Evolutionary conservation across 2,329 filamentous ascomycete species (phyloP).

Genomic region (Coniochaeta sp.): DNA sequence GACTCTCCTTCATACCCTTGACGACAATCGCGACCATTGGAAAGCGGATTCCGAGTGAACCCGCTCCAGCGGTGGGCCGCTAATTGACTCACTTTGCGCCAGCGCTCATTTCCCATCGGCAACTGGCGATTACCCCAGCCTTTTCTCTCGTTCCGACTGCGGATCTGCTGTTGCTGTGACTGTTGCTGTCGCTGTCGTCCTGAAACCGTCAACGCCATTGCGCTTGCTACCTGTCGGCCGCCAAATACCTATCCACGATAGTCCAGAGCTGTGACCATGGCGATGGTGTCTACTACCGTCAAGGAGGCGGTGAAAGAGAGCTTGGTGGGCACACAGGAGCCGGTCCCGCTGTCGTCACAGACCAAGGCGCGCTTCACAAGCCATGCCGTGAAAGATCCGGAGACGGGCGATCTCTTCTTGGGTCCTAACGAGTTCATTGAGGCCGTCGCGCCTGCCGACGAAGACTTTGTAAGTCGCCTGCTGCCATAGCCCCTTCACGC

Average conservation of each 20-base stretch:
- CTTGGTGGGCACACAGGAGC: constrained; percentile 53
- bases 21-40: background rate
- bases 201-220: background rate
- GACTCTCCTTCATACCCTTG: background rate
- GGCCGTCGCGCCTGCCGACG: constrained; percentile 75
- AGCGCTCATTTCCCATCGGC: background rate
- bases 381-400: constrained; percentile 68
- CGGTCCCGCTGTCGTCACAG: constrained; percentile 62
- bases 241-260: background rate
- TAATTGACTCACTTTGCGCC: constrained; percentile 4
- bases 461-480: constrained; percentile 75
- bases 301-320: constrained; percentile 73
- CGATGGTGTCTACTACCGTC: constrained; percentile 38
- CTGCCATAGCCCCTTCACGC: constrained; percentile 3
- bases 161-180: background rate
- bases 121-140: background rate
- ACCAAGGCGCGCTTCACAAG: constrained; percentile 69
- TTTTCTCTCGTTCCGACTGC: background rate
- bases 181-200: background rate
- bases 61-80: background rate
- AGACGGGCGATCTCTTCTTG: constrained; percentile 73
- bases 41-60: background rate
- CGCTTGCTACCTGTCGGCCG: background rate
- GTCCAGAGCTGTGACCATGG: constrained; percentile 22
- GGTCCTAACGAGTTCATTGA: constrained; percentile 81